These are phyloP conservation scores for Simplicillium sp. DNA, from an alignment of 2,329 filamentous ascomycete species.

Conservation along the genomic window DNA sequence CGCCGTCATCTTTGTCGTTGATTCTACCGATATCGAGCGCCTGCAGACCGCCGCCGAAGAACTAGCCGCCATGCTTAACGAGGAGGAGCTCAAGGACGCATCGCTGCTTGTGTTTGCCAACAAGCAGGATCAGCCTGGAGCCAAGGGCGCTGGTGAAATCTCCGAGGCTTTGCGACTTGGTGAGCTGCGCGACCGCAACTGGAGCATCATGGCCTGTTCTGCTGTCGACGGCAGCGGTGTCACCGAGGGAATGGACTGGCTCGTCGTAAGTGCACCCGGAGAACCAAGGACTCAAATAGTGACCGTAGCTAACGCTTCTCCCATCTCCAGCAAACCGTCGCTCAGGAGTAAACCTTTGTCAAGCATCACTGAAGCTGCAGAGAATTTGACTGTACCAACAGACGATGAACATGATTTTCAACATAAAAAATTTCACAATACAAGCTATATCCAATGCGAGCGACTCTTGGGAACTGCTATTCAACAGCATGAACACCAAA, in stretches of 20 bases:
- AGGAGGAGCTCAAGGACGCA: conserved; percentile 91
- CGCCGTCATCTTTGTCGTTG: conserved; percentile 96
- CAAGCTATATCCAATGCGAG: too few species aligned
- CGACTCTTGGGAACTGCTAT: too few species aligned
- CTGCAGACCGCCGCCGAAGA: conserved; percentile 89
- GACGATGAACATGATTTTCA: conserved; percentile 14
- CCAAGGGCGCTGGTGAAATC: conserved; percentile 93
- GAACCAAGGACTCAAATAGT: not conserved
- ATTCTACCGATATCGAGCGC: conserved; percentile 94
- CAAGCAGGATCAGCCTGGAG: conserved; percentile 96
- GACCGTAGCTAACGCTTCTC: not conserved
- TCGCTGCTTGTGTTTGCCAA: conserved; percentile 93
- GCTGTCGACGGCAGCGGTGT: conserved; percentile 93
- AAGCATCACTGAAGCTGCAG: too few species aligned
- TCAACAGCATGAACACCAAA: too few species aligned
- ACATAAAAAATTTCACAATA: too few species aligned
- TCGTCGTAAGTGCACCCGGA: conserved; percentile 56
- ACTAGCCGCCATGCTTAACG: conserved; percentile 87
- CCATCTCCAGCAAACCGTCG: conserved; percentile 26
- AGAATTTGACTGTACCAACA: not conserved
- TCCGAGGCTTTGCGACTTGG: conserved; percentile 85
- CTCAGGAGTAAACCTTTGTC: conserved; percentile 17
- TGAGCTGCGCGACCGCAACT: conserved; percentile 91
- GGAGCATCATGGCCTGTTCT: conserved; percentile 97
- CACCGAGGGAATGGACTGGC: conserved; percentile 97